Evolutionary conservation across 331 rosid species (phyloP), one percentile per base, ranked within the genome.

Genomic region (Stylosanthes scabra): DNA sequence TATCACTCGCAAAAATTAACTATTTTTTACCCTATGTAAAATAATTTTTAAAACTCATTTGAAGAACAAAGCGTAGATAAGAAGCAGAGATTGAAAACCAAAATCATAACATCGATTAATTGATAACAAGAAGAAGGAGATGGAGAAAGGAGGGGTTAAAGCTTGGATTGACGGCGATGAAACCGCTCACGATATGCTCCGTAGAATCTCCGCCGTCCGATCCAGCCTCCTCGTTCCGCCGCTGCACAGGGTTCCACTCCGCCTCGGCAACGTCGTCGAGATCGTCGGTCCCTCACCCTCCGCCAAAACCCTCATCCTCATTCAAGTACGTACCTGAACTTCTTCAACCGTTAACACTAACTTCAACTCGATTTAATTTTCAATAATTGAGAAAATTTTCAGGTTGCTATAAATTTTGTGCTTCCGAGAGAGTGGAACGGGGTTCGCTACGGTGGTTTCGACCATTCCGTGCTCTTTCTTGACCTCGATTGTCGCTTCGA

Each of bases 401-500:
- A 90, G 92, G 87, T 80, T 59, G 92, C 96, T 2, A 81, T 91
- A 57, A 84, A 49, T 72, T 89, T 88, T 88, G 79, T 93, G 82
- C 91, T 93, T 49, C 98, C 98, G 2, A 77, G 80, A 81, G 83
- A 77, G 62, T 89, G 96, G 97, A 86, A 86, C 63, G 91, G 86
- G 8, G 82, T 89, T 29, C 76, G 77, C 74, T 86, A 86, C 44
- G 98, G 97, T 29, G 96, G 98, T 5, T 76, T 89, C 64, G 88
- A 80, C 15, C 90, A 86, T 34, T 66, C 75, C 25, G 92, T 73
- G 8, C 81, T 93, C 76, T 93, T 91, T 81, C 42, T 93, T 56
- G 98, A 93, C 77, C 89, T 91, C 59, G 98, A 93, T 67, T 89
- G 88, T 59, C 92, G 94, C 3, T 86, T 93, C 61, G 93, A 89